Conservation (phyloP, 2,329 filamentous ascomycete species). For the Cladophialophora psammophila region DNA sequence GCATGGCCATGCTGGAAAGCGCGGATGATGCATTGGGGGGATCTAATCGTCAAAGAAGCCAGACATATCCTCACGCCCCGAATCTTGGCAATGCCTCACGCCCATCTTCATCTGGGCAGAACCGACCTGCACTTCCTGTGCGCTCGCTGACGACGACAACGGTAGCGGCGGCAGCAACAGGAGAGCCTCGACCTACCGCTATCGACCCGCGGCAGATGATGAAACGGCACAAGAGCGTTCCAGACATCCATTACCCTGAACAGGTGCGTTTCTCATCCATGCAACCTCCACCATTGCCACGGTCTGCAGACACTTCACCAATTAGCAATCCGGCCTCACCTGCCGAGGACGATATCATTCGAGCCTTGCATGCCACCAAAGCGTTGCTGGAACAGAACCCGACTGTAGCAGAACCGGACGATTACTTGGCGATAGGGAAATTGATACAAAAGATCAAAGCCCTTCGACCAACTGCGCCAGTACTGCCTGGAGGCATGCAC, state of each 20-base stretch:
- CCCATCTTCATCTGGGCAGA: constrained; percentile 49
- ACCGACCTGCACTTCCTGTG: constrained; percentile 37
- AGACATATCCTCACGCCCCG: constrained; percentile 77
- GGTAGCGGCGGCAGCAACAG: constrained; percentile 32
- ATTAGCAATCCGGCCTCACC: constrained; percentile 66
- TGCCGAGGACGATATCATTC: constrained; percentile 82
- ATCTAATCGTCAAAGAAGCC: constrained; percentile 80
- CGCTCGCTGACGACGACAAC: constrained; percentile 40
- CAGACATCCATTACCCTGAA: constrained; percentile 55
- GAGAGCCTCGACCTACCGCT: constrained; percentile 41
- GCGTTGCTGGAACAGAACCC: constrained; percentile 79
- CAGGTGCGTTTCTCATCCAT: constrained; percentile 50
- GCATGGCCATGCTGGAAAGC: constrained; percentile 7
- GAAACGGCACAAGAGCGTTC: constrained; percentile 55
- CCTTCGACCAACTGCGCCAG: constrained; percentile 57
- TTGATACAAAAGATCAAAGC: constrained; percentile 86
- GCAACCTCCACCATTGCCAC: constrained; percentile 49
- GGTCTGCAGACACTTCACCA: constrained; percentile 54
- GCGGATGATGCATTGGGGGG: constrained; percentile 56
- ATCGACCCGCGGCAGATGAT: constrained; percentile 47
- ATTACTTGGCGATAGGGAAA: constrained; percentile 79
- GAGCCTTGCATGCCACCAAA: constrained; percentile 81
- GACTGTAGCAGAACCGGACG: constrained; percentile 76
- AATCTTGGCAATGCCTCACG: constrained; percentile 48
- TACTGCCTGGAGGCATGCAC: constrained; percentile 53